Evolutionary conservation across 1,284 basidiomycete genomes (phyloP).

Genomic region (Austroboletus niveus): DNA sequence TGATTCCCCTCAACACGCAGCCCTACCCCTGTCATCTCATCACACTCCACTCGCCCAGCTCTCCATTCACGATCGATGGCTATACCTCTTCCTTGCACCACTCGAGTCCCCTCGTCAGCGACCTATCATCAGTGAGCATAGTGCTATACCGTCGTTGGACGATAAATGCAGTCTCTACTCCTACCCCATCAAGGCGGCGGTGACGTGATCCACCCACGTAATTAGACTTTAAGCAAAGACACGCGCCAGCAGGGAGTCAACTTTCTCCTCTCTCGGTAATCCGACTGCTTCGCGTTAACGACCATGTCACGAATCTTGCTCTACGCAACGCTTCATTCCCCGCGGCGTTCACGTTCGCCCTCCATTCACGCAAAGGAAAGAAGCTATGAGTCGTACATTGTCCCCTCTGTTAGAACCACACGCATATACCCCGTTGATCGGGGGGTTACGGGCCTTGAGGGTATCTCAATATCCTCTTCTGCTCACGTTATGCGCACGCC

Average conservation of each 20-base stretch:
- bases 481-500: conserved; percentile 16
- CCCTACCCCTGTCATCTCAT: conserved; percentile 19
- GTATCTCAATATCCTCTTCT: conserved; percentile 1
- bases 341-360: conserved; percentile 26
- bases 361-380: conserved; percentile 15
- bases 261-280: conserved; percentile 21
- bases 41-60: conserved; percentile 18
- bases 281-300: conserved; percentile 13
- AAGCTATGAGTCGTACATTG: conserved; percentile 7
- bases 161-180: conserved; percentile 10
- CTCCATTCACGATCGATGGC: conserved; percentile 24
- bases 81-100: conserved; percentile 3
- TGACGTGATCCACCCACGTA: conserved; percentile 35
- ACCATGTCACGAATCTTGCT: conserved; percentile 25
- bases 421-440: conserved; percentile 24
- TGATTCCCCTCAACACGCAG: conserved; percentile 10
- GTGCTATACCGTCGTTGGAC: conserved; percentile 8
- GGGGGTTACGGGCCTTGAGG: conserved; percentile 11
- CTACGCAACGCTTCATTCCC: conserved; percentile 22
- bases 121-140: conserved; percentile 9
- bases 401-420: conserved; percentile 6
- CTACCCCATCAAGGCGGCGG: conserved; percentile 21
- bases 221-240: conserved; percentile 37
- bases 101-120: conserved; percentile 15
- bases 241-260: conserved; percentile 26